These are phyloP conservation scores for Chondrus crispus DNA, from an alignment of 23 red algal genomes.

Conservation along the genomic window DNA sequence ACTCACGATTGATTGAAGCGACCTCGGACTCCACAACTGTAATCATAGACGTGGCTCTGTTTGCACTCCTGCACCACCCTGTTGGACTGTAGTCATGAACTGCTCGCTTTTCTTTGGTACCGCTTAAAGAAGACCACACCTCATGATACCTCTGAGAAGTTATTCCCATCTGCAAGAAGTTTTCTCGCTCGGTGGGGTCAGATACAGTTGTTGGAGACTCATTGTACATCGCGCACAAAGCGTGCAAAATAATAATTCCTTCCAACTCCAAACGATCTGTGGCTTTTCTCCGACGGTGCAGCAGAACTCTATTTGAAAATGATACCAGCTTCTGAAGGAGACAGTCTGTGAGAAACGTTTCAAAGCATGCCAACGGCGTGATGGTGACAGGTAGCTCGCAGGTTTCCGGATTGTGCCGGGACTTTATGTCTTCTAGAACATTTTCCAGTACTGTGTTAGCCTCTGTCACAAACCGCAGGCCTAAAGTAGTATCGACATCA, in stretches of 20 bases:
- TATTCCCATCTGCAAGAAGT: not conserved
- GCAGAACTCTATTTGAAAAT: not conserved
- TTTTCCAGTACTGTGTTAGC: not conserved
- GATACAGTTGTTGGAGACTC: not conserved
- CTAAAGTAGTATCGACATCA: not conserved
- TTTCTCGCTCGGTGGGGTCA: not conserved
- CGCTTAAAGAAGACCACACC: not conserved
- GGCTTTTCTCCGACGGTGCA: not conserved
- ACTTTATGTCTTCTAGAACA: not conserved
- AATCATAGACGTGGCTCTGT: not conserved
- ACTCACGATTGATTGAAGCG: not conserved
- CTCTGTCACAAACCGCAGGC: not conserved
- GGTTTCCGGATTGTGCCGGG: not conserved
- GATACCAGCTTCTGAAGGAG: not conserved
- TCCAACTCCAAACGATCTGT: not conserved
- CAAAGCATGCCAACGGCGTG: not conserved
- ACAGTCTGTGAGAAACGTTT: not conserved
- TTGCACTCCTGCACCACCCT: not conserved
- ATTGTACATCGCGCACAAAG: not conserved
- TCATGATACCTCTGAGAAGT: not conserved
- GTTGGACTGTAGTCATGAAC: not conserved
- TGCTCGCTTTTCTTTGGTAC: not conserved
- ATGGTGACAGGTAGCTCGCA: not conserved
- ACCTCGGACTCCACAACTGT: not conserved
- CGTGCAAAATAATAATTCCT: not conserved